Evolutionary conservation across 805 yeast genomes (phyloP).

Genomic region (Yarrowia divulgata): DNA sequence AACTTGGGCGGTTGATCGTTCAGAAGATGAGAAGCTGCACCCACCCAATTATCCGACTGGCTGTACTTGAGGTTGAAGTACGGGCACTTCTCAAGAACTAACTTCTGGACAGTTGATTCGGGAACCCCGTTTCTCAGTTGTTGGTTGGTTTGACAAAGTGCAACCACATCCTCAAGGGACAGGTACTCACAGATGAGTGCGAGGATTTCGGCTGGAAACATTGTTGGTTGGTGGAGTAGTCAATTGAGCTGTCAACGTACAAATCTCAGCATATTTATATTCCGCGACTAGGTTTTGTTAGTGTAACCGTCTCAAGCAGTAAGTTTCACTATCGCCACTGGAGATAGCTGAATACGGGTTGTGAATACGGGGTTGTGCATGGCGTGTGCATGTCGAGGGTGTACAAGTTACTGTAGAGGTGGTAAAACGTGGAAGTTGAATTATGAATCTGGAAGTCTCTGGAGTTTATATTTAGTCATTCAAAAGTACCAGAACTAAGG

Average conservation of each 20-base stretch:
- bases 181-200: not conserved
- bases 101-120: not conserved
- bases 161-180: not conserved
- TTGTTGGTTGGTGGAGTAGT: not conserved
- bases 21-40: not conserved
- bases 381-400: no score
- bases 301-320: not conserved
- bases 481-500: no score
- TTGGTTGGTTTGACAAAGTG: not conserved
- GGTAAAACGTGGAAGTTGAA: no score
- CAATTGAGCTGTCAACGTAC: no score
- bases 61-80: not conserved
- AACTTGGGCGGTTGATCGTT: not conserved
- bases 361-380: not conserved
- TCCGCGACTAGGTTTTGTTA: not conserved
- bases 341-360: not conserved
- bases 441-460: no score
- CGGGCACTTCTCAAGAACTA: not conserved
- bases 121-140: not conserved
- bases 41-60: not conserved
- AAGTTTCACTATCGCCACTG: not conserved
- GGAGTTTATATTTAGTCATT: no score
- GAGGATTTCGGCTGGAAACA: not conserved
- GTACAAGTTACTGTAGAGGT: no score
- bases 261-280: no score